Evolutionary conservation across 495 filamentous ascomycete species (phyloP), one percentile per base, ranked within the genome.

Genomic region (Lasiosphaeria hispida): DNA sequence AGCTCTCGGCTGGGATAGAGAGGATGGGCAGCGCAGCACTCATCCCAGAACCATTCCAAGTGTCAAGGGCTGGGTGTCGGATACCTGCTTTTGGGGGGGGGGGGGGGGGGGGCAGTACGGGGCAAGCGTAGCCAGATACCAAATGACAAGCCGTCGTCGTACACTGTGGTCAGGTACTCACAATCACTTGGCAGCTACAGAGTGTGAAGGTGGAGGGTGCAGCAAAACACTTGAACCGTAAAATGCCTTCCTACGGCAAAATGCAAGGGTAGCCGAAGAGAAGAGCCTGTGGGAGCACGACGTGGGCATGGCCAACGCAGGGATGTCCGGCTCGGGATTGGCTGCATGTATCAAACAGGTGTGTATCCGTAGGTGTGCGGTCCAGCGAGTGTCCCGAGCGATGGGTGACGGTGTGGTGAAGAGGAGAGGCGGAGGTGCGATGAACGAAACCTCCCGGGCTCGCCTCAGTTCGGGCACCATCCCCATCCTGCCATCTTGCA

Each of bases 191-290:
- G 15, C 23, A 7, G 33, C 19, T 34, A 14, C 33, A 7, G 19
- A 11, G 23, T 18, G 23, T 34, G 23, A 15, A 33, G 23, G 14
- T 36, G 23, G 19, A 33, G 10, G 47, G 34, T 51, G 52, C 51
- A 61, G 51, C 52, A 56, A 59, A 63, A 57, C 48, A 55, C 55
- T 58, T 66, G 61, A 62, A 63, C 62, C 62, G 62, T 41, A 60
- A 62, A 62, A 67, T 62, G 61, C 59, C 64, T 41, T 51, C 10
- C 50, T 17, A 59, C 65, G 65, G 65, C 54, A 67, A 67, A 67
- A 67, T 67, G 65, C 59, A 54, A 55, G 47, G 48, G 44, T 48
- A 55, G 41, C 19, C 19, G 53, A 44, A 8, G 58, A 59, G 17
- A 52, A 59, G 45, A 59, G 23, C 23, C 23, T 54, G 38, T 35